Base-by-base conservation (phyloP, 164 flowering plant species). In the Sedum album region DNA sequence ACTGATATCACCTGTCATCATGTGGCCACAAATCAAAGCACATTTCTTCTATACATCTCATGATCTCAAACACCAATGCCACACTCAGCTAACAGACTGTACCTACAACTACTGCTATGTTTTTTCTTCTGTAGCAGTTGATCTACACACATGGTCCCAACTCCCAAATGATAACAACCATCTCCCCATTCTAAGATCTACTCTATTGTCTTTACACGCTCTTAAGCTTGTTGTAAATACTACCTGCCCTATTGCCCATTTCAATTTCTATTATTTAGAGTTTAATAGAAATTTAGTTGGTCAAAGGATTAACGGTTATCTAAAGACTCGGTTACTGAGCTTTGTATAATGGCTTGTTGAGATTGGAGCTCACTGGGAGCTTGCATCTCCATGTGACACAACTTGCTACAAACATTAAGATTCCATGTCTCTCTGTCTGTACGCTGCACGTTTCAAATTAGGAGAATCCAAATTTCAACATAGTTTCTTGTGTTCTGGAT, bases 391-490 rank as follows among this genome's bases (percentile, higher is more conserved):
- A 57, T 28, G 62, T 57, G 62, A 57, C 62, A 26, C 33, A 33
- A 57, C 62, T 57, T 57, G 31, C 18, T 57, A 57, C 17, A 57
- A 57, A 55, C 62, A 28, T 57, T 57, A n/a, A 57, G 62, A 57
- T 57, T 57, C 62, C 62, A 0, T 55, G 60, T 55, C 60, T 13
- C n/a, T 55, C 62, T 28, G 62, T 57, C 33, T 26, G 33, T 30
- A 5, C 62, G 15, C 6, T 57, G 62, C 33, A 57, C 62, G 14
- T 57, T 57, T 57, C 28, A 33, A 57, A 57, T 26, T 57, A 13
- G 8, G 18, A 13, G 33, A 57, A 57, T 57, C 33, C 62, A 28
- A 57, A 11, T 55, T 55, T 55, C 61, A 53, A 55, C 61, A 11
- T 30, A 13, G 62, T 28, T 26, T 57, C 62, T 57, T 28, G 18